Evolutionary conservation across 2,329 filamentous ascomycete genomes (phyloP), one percentile per base, ranked within the genome.

Genomic region (Elsinoe perseae): DNA sequence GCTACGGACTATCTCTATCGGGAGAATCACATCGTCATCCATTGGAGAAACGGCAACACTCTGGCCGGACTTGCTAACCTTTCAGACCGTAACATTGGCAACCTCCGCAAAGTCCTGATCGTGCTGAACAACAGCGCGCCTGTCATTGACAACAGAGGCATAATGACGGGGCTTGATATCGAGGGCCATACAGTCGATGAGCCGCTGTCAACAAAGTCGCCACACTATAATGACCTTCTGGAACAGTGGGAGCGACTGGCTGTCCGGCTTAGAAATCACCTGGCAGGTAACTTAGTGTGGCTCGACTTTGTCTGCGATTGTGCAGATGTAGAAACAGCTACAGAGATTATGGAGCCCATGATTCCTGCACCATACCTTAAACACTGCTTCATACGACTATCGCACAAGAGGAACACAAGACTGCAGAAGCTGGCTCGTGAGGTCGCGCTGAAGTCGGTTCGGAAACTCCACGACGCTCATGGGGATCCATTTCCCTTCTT

Each of bases 351-450:
- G 23, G 44, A 50, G 18, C 44, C 23, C 10, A 10, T 50, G 10
- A 2, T 20, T 16, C 44, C 16, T 7, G 2, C 25, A n/a, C 44
- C 44, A 14, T 20, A 9, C 3, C 27, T 50, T 8, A 23, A 27
- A n/a, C 44, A 50, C 21, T 16, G 20, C 44, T 50, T 50, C 44
- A 50, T 50, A 30, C 44, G 44, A 12, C 44, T 50, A 5, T 50
- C 44, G 9, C 44, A 30, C 25, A 18, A 20, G 16, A 7, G 16
- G 14, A 20, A 8, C 5, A n/a, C 44, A 2, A 18, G 14, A 20
- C 21, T 50, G 14, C 44, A 50, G 16, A 32, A 30, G 44, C 25
- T 50, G 2, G 44, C 44, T 14, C 44, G 44, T 16, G 14, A 32
- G 14, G 44, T 32, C 9, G 44, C 44, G n/a, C 44, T 50, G 2